phyloP scores from a whole-genome alignment of 768 basidiomycete species.

The Paxillus involutus region DNA sequence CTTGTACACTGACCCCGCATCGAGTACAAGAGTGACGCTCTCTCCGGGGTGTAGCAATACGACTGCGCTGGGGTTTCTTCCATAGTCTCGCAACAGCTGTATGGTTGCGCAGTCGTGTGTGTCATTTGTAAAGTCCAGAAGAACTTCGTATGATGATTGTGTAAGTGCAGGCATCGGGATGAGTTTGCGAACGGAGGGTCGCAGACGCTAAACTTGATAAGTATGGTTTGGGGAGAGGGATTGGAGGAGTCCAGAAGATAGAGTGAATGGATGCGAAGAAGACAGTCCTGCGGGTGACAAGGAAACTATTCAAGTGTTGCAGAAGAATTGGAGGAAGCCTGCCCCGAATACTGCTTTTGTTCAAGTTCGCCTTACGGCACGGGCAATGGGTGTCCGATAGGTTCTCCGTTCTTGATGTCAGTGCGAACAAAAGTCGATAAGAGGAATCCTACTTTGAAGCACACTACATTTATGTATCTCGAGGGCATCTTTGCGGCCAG shows the following conservation, averaged over 20 bases:
- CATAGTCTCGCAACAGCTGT: constrained; percentile 66
- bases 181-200: constrained; percentile 20
- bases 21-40: constrained; percentile 63
- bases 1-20: constrained; percentile 66
- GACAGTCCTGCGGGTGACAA: constrained; percentile 5
- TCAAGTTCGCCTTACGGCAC: constrained; percentile 25
- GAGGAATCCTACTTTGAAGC: constrained; percentile 1
- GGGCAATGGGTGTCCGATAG: constrained; percentile 22
- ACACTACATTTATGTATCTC: constrained; percentile 7
- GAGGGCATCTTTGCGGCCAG: constrained; percentile 6
- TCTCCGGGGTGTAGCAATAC: constrained; percentile 63
- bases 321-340: constrained; percentile 19
- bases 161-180: constrained; percentile 57
- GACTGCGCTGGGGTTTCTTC: constrained; percentile 50
- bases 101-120: constrained; percentile 62
- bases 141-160: constrained; percentile 57
- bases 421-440: constrained; percentile 20
- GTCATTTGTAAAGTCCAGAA: constrained; percentile 70
- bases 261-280: constrained; percentile 6
- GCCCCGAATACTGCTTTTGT: constrained; percentile 34
- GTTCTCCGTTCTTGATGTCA: constrained; percentile 8
- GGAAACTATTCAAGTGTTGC: constrained; percentile 5
- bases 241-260: constrained; percentile 16
- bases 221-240: constrained; percentile 13
- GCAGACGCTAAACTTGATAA: constrained; percentile 32